Conservation (phyloP, 2,329 filamentous ascomycete genomes). For the Pseudogymnoascus sp. region DNA sequence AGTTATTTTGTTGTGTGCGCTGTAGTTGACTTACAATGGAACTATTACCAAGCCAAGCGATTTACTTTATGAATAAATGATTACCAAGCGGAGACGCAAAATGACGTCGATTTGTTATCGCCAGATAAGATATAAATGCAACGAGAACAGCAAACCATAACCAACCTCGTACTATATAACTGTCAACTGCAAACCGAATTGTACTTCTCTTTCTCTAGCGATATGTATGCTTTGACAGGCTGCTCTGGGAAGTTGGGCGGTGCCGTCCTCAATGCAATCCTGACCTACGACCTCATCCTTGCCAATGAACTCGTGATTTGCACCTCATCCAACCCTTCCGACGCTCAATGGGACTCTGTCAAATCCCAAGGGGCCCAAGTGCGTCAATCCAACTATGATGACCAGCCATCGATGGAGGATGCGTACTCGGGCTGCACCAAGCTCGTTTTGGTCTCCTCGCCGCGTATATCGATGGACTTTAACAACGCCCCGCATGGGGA, state of each 20-base stretch:
- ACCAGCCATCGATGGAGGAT: slow-evolving; percentile 7
- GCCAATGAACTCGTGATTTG: slow-evolving; percentile 17
- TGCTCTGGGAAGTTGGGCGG: slow-evolving; percentile 20
- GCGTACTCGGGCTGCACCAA: slow-evolving; percentile 16
- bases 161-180: not conserved
- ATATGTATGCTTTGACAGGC: slow-evolving; percentile 16
- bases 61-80: not conserved
- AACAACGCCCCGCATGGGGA: slow-evolving; percentile 32
- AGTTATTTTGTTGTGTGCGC: not conserved
- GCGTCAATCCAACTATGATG: slow-evolving; percentile 18
- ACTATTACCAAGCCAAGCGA: not conserved
- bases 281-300: slow-evolving; percentile 16
- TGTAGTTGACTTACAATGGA: not conserved
- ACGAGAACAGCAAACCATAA: not conserved
- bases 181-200: not conserved
- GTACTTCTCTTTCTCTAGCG: not conserved
- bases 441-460: slow-evolving; percentile 31
- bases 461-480: slow-evolving; percentile 29
- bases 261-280: slow-evolving; percentile 17
- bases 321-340: slow-evolving; percentile 16
- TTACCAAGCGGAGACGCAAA: not conserved
- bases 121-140: not conserved
- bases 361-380: slow-evolving; percentile 18
- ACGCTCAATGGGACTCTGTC: slow-evolving; percentile 29
- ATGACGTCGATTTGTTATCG: slow-evolving; percentile 1